Evolutionary conservation across 371 early-diverging fungal genomes (phyloP).

Genomic region (Mortierella sp.): DNA sequence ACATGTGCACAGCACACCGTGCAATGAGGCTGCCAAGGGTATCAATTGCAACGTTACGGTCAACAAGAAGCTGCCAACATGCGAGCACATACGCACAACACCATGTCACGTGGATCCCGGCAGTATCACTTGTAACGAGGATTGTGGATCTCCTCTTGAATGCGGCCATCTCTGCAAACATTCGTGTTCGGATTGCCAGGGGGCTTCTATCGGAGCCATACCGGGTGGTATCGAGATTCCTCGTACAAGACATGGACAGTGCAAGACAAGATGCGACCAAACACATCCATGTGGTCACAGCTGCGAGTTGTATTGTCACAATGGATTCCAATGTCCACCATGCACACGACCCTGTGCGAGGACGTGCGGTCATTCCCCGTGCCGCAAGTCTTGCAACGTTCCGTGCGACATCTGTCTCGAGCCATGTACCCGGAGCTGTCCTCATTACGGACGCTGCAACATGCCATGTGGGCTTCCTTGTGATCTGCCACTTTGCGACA

Average conservation of each 20-base stretch:
- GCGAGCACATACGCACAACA: conserved; percentile 52
- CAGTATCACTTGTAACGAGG: conserved; percentile 1
- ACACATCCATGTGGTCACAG: conserved; percentile 30
- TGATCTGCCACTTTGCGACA: conserved; percentile 60
- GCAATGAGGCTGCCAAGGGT: too few species aligned
- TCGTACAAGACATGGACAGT: conserved; percentile 23
- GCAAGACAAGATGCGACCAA: conserved; percentile 9
- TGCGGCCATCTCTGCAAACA: conserved; percentile 56
- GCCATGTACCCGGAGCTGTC: conserved; percentile 58
- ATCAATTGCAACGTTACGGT: conserved; percentile 38
- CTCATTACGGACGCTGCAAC: conserved; percentile 56
- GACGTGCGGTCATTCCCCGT: conserved; percentile 55
- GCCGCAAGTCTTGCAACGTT: conserved; percentile 47
- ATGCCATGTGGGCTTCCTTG: conserved; percentile 67
- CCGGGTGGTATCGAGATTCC: neutral
- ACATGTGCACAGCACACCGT: too few species aligned
- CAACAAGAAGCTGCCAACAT: conserved; percentile 29
- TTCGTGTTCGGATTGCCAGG: conserved; percentile 19
- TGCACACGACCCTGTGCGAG: conserved; percentile 51
- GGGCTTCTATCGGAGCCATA: neutral
- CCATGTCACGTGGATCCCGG: conserved; percentile 20
- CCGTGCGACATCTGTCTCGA: conserved; percentile 58
- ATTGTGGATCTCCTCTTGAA: conserved; percentile 13
- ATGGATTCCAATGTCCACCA: conserved; percentile 46
- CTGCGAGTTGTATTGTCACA: conserved; percentile 41